Base-by-base conservation (phyloP, 352 stramenopile genomes). In the Phytophthora ohioensis region DNA sequence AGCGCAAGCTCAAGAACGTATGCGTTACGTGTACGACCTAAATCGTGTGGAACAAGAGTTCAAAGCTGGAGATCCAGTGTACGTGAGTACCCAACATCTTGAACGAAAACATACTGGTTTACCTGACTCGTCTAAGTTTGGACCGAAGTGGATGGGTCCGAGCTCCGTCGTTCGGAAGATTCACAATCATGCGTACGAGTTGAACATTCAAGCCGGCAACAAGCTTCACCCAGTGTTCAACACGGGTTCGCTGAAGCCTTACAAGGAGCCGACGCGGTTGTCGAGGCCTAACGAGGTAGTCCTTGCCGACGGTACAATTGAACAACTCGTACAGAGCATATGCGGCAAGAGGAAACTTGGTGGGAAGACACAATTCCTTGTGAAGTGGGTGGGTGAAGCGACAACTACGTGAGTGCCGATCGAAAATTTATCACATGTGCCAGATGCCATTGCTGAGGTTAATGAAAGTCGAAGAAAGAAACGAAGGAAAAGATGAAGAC, bases 141-240 rank as follows among this genome's bases (percentile, higher is more conserved):
- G 17, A 21, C 17, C 17, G 17, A 21, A 21, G 17, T 1, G 17
- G 17, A 21, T 21, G 17, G 17, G 17, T 21, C 17, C 17, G 17
- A 1, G 1, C 17, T 21, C 17, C 17, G 17, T 21, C 17, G 17
- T 21, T 21, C 17, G 17, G 17, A 21, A 21, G 17, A 21, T 21
- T 21, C 17, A 21, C 17, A 21, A 68, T 5, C 66, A 73, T n/a
- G 66, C 53, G 7, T 75, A 73, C 32, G 39, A 75, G 15, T 35
- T 70, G 0, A 75, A 75, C 47, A 73, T 69, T 12, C 66, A 66
- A 45, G 30, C 58, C 3, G 62, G 62, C 0, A 69, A 64, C 31
- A 64, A 62, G 12, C 47, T 66, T 1, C 55, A 71, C 51, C 46
- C 63, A 4, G 63, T 56, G 1, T 64, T 70, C 38, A 70, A 71